phyloP scores from a whole-genome alignment of 2,329 filamentous ascomycete genomes.

The Xylaria hypoxylon region DNA sequence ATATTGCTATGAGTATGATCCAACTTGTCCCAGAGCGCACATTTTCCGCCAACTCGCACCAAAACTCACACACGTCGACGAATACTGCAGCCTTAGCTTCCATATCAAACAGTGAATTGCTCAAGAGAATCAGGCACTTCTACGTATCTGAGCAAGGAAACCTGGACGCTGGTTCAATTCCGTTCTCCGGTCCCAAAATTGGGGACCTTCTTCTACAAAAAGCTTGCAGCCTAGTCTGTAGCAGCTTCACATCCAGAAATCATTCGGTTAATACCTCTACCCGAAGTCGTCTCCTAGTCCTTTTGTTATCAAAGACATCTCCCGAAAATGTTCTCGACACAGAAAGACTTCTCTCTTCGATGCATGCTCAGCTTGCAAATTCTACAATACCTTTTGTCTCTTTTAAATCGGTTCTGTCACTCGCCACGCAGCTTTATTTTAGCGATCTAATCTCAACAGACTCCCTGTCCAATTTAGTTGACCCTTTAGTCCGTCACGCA shows the following conservation, averaged over 20 bases:
- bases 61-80: constrained; percentile 43
- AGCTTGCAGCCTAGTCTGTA: constrained; percentile 64
- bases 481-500: constrained; percentile 75
- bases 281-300: constrained; percentile 69
- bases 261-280: constrained; percentile 63
- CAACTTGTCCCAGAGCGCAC: constrained; percentile 74
- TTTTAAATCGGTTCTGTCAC: constrained; percentile 69
- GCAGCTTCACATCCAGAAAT: constrained; percentile 57
- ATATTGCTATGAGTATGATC: constrained; percentile 67
- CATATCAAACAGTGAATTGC: constrained; percentile 62
- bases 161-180: constrained; percentile 69
- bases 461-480: constrained; percentile 72
- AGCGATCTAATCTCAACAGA: constrained; percentile 62
- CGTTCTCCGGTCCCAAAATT: constrained; percentile 66
- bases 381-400: constrained; percentile 61
- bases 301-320: constrained; percentile 66
- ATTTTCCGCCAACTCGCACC: constrained; percentile 58
- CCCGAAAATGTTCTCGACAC: constrained; percentile 59
- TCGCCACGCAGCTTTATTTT: constrained; percentile 67
- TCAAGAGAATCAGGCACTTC: constrained; percentile 72
- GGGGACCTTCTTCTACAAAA: constrained; percentile 74
- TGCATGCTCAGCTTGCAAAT: constrained; percentile 61
- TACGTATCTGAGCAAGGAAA: constrained; percentile 78
- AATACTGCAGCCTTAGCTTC: constrained; percentile 48
- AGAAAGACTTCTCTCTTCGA: constrained; percentile 61